A percentile compares a stretch with the other conserved stretches of the same genome.
Evolutionary conservation across 2,329 filamentous ascomycete species (phyloP).

Genomic region (Calonectria hawksworthii): DNA sequence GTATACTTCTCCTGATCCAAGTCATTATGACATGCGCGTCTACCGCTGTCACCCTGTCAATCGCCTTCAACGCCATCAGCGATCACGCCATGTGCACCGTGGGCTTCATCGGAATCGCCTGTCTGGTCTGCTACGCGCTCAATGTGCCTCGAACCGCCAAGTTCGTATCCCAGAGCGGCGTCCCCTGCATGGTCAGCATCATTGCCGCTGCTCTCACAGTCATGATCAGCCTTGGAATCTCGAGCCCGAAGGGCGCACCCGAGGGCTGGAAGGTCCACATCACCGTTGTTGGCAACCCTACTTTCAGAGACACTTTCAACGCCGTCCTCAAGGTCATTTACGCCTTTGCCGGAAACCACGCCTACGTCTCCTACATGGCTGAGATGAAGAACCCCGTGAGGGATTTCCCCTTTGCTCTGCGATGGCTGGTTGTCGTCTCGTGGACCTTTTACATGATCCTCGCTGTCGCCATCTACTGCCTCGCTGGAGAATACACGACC

Average conservation of each 20-base stretch:
- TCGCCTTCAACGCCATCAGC: constrained; percentile 77
- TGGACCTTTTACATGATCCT: constrained; percentile 34
- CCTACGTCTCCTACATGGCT: constrained; percentile 40
- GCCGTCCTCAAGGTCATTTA: constrained; percentile 35
- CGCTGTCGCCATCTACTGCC: constrained; percentile 35
- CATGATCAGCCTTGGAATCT: constrained; percentile 40
- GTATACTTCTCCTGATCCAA: constrained; percentile 24
- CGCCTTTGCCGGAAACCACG: constrained; percentile 42
- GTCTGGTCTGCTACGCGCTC: constrained; percentile 69
- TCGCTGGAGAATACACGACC: constrained; percentile 35
- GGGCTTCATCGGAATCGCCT: constrained; percentile 72
- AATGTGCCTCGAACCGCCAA: constrained; percentile 75
- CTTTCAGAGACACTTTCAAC: constrained; percentile 32
- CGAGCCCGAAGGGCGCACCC: constrained; percentile 23
- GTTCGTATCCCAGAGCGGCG: constrained; percentile 33
- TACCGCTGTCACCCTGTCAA: constrained; percentile 73
- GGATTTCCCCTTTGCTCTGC: constrained; percentile 35
- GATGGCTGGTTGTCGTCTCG: constrained; percentile 27
- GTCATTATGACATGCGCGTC: constrained; percentile 53
- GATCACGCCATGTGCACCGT: constrained; percentile 72
- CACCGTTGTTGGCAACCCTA: constrained; percentile 20
- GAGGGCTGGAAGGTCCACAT: constrained; percentile 34
- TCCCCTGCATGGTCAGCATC: constrained; percentile 39
- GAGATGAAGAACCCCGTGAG: constrained; percentile 39
- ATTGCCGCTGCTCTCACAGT: constrained; percentile 37